Percentiles rank a stretch among this genome's conserved stretches.
These are phyloP conservation scores for Aegilops tauschii DNA, from an alignment of 176 grass and related monocot genomes.

Conservation along the genomic window DNA sequence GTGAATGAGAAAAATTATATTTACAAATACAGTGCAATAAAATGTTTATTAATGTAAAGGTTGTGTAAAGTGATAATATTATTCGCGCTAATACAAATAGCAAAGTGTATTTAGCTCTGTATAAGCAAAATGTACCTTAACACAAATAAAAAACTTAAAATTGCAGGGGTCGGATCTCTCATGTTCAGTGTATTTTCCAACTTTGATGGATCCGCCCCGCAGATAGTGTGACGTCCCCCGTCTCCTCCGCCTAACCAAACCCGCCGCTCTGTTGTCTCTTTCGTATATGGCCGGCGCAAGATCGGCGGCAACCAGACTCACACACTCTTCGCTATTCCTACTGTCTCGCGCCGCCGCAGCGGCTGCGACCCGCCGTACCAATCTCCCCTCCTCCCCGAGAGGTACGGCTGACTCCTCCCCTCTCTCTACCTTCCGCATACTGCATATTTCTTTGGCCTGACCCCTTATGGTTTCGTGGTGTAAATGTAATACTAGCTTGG, in stretches of 20 bases:
- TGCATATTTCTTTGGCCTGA: background rate
- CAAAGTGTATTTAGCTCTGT: too few relatives aligned
- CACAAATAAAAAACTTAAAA: too few relatives aligned
- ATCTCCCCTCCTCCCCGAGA: background rate
- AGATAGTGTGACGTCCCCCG: background rate
- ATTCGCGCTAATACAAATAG: too few relatives aligned
- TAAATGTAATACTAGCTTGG: background rate
- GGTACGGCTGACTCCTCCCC: background rate
- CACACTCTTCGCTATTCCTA: slow-evolving; percentile 1
- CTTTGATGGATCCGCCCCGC: too few relatives aligned
- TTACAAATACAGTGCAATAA: too few relatives aligned
- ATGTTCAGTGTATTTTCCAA: too few relatives aligned
- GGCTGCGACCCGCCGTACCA: background rate
- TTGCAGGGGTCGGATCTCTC: too few relatives aligned
- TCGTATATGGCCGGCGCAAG: background rate
- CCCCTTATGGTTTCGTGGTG: background rate
- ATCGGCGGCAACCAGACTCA: background rate
- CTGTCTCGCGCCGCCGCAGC: background rate
- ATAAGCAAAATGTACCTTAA: too few relatives aligned
- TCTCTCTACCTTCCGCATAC: background rate
- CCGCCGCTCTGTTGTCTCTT: background rate
- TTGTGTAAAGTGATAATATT: too few relatives aligned
- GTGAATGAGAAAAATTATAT: too few relatives aligned
- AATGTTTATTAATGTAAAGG: too few relatives aligned
- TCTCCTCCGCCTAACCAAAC: too few relatives aligned